These are phyloP conservation scores for Drosera capensis DNA, from an alignment of 148 eudicot species.

Conservation along the genomic window DNA sequence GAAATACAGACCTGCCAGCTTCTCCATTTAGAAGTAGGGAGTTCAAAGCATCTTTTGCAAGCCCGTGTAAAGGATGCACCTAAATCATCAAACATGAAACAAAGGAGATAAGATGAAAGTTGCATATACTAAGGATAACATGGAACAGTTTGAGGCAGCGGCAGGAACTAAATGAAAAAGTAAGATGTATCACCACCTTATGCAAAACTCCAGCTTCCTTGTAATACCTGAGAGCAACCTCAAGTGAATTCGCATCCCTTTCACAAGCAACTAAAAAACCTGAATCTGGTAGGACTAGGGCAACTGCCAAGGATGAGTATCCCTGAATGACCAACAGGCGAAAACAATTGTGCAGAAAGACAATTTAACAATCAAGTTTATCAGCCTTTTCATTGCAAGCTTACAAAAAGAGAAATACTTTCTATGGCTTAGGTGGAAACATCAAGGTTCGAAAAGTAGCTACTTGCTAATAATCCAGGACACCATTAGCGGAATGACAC, in stretches of 20 bases:
- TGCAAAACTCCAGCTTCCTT: slow-evolving; percentile 78
- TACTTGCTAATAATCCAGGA: too few species aligned
- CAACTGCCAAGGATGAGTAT: slow-evolving; percentile 88
- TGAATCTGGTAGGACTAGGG: slow-evolving; percentile 77
- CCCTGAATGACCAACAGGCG: slow-evolving; percentile 25
- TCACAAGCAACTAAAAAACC: slow-evolving; percentile 86
- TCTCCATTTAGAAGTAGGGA: slow-evolving; percentile 63
- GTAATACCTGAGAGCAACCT: slow-evolving; percentile 70
- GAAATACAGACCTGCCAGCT: slow-evolving; percentile 35
- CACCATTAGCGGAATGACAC: too few species aligned
- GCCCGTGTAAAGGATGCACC: slow-evolving; percentile 62
- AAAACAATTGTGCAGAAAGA: background rate
- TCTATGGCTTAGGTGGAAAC: too few species aligned
- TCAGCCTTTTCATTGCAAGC: too few species aligned
- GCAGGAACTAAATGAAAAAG: background rate
- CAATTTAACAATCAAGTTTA: too few species aligned
- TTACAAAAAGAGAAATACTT: too few species aligned
- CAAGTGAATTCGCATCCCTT: slow-evolving; percentile 45
- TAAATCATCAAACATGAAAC: slow-evolving; percentile 5
- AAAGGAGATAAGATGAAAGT: background rate
- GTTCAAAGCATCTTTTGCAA: slow-evolving; percentile 54
- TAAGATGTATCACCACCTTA: slow-evolving; percentile 25
- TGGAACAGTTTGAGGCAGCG: background rate
- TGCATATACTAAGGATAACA: background rate
- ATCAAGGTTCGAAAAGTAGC: too few species aligned